Percentiles rank a stretch among this genome's conserved stretches.
Evolutionary conservation across 345 rosid species (phyloP).

Genomic region (Cardamine resedifolia): DNA sequence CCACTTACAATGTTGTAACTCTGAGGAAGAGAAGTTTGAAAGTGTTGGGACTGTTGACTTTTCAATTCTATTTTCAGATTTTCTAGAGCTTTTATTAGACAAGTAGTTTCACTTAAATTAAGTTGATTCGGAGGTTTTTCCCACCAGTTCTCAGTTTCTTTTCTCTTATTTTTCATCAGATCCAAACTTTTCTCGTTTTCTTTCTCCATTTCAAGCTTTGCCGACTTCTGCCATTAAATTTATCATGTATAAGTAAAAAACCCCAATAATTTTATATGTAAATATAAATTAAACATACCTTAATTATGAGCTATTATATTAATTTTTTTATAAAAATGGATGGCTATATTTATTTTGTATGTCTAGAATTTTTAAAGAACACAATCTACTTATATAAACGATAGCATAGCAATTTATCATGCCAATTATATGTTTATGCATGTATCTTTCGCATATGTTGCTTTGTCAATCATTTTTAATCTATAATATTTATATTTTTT

Average conservation of each 20-base stretch:
- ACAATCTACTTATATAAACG: background rate
- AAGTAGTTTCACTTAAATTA: slow-evolving; percentile 33
- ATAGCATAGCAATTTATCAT: background rate
- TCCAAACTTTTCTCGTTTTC: slow-evolving; percentile 41
- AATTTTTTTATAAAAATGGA: background rate
- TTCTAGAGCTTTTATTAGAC: slow-evolving; percentile 36
- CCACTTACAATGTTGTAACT: background rate
- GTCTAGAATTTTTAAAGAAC: background rate
- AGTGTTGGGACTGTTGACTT: slow-evolving; percentile 15
- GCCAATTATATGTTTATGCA: background rate
- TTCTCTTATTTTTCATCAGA: slow-evolving; percentile 18
- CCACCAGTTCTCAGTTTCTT: slow-evolving; percentile 48
- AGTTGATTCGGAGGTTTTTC: slow-evolving; percentile 45
- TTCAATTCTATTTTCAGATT: slow-evolving; percentile 39
- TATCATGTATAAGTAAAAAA: background rate
- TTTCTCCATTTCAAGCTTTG: slow-evolving; percentile 44
- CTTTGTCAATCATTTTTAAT: no score
- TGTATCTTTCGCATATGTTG: no score
- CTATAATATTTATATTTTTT: no score
- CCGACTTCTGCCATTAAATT: background rate
- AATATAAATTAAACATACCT: background rate
- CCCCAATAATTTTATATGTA: background rate
- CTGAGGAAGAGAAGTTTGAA: background rate
- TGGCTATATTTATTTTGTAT: background rate
- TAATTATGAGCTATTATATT: background rate